These are phyloP conservation scores for Crithidia expoeki DNA, from an alignment of 208 protist genomes.

Conservation along the genomic window DNA sequence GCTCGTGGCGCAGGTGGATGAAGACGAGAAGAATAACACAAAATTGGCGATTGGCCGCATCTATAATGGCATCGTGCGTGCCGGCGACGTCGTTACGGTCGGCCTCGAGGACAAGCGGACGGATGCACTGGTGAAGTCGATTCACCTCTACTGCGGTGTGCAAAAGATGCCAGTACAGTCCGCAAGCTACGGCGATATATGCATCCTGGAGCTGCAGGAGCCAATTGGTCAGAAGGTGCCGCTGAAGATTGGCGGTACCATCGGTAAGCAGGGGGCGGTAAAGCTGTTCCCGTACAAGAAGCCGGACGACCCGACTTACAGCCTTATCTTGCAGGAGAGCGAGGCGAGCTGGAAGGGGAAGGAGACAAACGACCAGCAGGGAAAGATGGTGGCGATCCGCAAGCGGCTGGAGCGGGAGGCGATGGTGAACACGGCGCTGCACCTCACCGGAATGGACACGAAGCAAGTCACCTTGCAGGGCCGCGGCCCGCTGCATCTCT, in stretches of 20 bases:
- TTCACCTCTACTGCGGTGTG: conserved; percentile 87
- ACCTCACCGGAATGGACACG: conserved; percentile 52
- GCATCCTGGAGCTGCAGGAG: conserved; percentile 82
- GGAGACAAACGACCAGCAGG: conserved; percentile 84
- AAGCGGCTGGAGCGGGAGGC: conserved; percentile 89
- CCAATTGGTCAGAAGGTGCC: conserved; percentile 87
- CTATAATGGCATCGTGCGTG: conserved; percentile 85
- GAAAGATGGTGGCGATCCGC: conserved; percentile 63
- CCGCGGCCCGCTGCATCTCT: conserved; percentile 97
- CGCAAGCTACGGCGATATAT: conserved; percentile 88
- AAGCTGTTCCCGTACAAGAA: conserved; percentile 84
- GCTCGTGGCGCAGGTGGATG: conserved; percentile 95
- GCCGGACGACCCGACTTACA: conserved; percentile 96
- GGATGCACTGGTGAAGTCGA: conserved; percentile 86
- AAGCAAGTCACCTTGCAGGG: conserved; percentile 89
- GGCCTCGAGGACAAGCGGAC: conserved; percentile 81
- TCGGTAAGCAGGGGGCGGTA: conserved; percentile 72
- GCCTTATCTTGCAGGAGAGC: conserved; percentile 91
- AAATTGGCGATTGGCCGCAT: conserved; percentile 95
- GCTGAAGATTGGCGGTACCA: conserved; percentile 88
- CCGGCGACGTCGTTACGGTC: conserved; percentile 88
- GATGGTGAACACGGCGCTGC: conserved; percentile 94
- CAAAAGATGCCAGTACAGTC: conserved; percentile 64
- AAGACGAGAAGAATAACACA: conserved; percentile 73
- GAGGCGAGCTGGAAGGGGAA: conserved; percentile 90